These are phyloP conservation scores for Monosporozyma solicola DNA, from an alignment of 805 yeast species.

Conservation along the genomic window DNA sequence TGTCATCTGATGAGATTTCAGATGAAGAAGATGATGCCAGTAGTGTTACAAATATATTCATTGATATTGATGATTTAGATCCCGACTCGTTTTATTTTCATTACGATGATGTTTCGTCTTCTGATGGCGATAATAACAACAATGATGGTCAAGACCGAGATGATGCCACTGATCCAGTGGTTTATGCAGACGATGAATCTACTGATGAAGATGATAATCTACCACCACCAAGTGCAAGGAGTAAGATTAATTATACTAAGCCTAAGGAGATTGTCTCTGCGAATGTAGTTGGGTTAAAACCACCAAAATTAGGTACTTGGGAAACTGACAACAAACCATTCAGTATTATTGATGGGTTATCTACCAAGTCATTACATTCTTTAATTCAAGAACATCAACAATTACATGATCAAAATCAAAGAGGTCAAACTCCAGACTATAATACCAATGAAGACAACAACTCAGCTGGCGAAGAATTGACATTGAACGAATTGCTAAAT, in stretches of 20 bases:
- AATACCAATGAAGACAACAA: not conserved
- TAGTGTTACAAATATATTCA: conserved; percentile 33
- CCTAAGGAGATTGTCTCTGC: conserved; percentile 91
- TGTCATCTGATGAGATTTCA: conserved; percentile 17
- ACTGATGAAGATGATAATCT: conserved; percentile 88
- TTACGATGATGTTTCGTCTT: conserved; percentile 45
- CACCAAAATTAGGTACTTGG: conserved; percentile 93
- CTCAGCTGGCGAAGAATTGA: conserved; percentile 30
- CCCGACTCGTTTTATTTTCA: conserved; percentile 31
- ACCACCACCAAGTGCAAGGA: conserved; percentile 54
- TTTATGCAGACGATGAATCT: conserved; percentile 67
- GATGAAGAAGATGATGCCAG: conserved; percentile 30
- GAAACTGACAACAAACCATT: conserved; percentile 75
- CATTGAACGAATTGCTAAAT: conserved; percentile 75
- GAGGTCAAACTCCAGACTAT: conserved; percentile 17
- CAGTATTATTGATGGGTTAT: conserved; percentile 89
- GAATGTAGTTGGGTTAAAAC: conserved; percentile 73
- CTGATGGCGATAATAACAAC: conserved; percentile 12
- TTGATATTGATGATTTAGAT: conserved; percentile 32
- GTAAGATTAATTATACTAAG: conserved; percentile 57
- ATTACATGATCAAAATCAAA: conserved; percentile 16
- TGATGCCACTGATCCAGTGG: conserved; percentile 30
- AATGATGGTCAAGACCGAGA: conserved; percentile 11
- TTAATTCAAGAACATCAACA: conserved; percentile 30
- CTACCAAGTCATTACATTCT: conserved; percentile 73